Base-by-base conservation (phyloP, 2,329 filamentous ascomycete species). In the Calycina herbarum region DNA sequence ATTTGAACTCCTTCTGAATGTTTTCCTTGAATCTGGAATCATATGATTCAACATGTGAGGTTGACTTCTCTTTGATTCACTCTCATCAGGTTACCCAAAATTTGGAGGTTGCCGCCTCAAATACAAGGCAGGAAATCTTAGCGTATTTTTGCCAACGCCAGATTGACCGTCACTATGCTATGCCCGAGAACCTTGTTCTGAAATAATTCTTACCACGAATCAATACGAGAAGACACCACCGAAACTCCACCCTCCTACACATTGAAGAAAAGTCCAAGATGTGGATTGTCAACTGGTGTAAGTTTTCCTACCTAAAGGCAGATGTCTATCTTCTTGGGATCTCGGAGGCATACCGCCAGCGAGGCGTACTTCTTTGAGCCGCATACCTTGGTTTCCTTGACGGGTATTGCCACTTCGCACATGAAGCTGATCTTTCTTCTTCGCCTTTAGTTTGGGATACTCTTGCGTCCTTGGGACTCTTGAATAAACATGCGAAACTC, bases 281-380 rank as follows among this genome's bases (percentile, higher is more conserved):
- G 93, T 96, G 92, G 92, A 91, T 97, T 79, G 82, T 96, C 78
- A 93, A 94, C 86, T 97, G 93, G 93, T 96, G 92, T 96, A 93
- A 77, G 88, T 83, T 71, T 5, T 51, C 45, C 42, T 45, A n/a
- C 17, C 17, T 45, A n/a, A 13, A n/a, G 6, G 42, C 42, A n/a
- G n/a, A 45, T 42, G n/a, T 17, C 42, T 45, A n/a, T 45, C n/a
- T 42, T 17, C 27, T 29, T 29, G 27, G 27, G 27, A 29, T 4
- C 3, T 42, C 17, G n/a, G 17, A 17, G 31, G 31, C 31, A 38
- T 38, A 38, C 35, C 35, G 35, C 35, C 35, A 11, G 8, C 13
- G 35, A 38, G 35, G 35, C 13, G 27, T 38, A 38, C 35, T 38
- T 38, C 33, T 11, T 11, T 29, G 27, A 29, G 27, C 27, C 27